These are phyloP conservation scores for Sicyos edulis DNA, from an alignment of 306 rosid genomes.

Conservation along the genomic window DNA sequence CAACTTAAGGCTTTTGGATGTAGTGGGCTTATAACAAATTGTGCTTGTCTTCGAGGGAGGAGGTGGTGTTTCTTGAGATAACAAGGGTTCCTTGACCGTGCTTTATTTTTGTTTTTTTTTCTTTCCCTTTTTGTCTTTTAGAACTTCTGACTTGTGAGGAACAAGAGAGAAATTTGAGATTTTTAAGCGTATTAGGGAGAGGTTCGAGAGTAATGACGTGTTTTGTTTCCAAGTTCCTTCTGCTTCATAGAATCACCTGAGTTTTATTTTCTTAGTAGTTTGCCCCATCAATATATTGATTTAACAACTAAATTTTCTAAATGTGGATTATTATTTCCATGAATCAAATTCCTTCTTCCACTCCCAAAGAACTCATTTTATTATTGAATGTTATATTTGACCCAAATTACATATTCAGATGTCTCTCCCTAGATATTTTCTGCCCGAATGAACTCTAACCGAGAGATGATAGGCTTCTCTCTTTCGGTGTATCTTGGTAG, in stretches of 20 bases:
- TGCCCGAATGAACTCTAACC: neutral
- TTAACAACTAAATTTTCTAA: neutral
- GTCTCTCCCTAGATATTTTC: neutral
- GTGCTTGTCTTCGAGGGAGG: neutral
- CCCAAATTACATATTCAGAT: constrained; percentile 6
- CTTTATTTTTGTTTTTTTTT: too few species aligned
- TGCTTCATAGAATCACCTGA: neutral
- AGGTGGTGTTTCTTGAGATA: neutral
- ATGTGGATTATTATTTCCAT: neutral
- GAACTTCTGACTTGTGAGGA: too few species aligned
- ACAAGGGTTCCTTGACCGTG: too few species aligned
- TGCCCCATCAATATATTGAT: too few species aligned
- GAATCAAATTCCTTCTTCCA: neutral
- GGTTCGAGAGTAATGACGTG: too few species aligned
- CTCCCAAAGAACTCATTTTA: neutral
- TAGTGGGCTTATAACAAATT: neutral
- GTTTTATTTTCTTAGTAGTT: neutral
- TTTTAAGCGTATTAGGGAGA: too few species aligned
- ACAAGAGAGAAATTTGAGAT: too few species aligned
- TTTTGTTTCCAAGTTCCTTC: too few species aligned
- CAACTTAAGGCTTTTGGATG: neutral
- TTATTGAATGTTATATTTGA: neutral
- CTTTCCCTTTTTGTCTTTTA: too few species aligned
- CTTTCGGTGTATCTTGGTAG: neutral
- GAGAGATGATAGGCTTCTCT: neutral